Percentiles rank a stretch among this genome's conserved stretches.
Evolutionary conservation across 495 filamentous ascomycete species (phyloP).

Genomic region (Trichoderma parareesei): DNA sequence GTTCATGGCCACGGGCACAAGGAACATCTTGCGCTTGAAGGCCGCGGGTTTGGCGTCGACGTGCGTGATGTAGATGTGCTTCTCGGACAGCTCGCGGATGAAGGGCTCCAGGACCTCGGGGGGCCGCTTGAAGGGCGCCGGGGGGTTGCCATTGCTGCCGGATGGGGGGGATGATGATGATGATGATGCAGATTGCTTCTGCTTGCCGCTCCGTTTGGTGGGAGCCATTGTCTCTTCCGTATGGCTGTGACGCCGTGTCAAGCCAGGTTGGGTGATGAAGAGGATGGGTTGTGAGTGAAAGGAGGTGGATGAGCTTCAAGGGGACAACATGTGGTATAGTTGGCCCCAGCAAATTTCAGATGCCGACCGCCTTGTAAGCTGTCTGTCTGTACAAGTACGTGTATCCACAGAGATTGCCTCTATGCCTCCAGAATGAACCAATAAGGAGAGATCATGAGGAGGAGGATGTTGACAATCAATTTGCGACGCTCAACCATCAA

Average conservation of each 20-base stretch:
- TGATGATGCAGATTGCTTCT: conserved; percentile 1
- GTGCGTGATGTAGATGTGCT: conserved; percentile 71
- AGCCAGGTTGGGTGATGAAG: not conserved
- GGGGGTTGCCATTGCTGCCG: conserved; percentile 23
- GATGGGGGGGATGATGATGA: not conserved
- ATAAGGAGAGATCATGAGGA: not conserved
- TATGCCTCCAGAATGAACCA: not conserved
- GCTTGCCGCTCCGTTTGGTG: conserved; percentile 17
- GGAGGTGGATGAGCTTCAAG: not conserved
- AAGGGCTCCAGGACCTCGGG: conserved; percentile 53
- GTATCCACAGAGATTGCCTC: not conserved
- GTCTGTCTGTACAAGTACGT: not conserved
- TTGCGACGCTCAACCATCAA: not conserved
- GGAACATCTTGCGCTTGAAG: conserved; percentile 70
- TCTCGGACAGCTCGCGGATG: conserved; percentile 48
- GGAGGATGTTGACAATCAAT: not conserved
- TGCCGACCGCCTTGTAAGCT: not conserved
- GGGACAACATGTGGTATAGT: not conserved
- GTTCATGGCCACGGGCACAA: conserved; percentile 65
- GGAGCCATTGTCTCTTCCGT: conserved; percentile 16
- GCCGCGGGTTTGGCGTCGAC: conserved; percentile 55
- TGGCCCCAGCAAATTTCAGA: not conserved
- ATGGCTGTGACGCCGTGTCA: not conserved
- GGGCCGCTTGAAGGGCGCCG: conserved; percentile 55
- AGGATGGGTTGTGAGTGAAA: no score